Percentiles rank a stretch among this genome's conserved stretches.
Conservation (phyloP, 2,329 filamentous ascomycete species). For the Colletotrichum endophyticum region DNA sequence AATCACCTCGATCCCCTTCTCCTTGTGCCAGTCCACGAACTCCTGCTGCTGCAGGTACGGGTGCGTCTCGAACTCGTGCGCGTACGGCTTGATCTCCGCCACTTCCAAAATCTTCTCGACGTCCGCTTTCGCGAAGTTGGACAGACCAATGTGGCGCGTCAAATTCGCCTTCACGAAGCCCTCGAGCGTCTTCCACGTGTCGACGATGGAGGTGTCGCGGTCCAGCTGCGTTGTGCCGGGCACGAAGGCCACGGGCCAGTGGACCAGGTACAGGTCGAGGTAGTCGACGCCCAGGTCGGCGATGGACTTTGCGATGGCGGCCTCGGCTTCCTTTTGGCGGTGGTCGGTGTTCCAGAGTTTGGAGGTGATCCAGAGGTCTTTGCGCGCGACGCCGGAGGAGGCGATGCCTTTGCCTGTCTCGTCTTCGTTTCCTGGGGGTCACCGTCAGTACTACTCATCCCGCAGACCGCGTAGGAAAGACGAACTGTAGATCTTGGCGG, state of each 20-base stretch:
- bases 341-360: slow-evolving; percentile 68
- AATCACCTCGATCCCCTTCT: slow-evolving; percentile 37
- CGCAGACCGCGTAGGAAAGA: too few species aligned
- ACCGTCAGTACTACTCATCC: neutral
- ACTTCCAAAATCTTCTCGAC: slow-evolving; percentile 19
- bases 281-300: slow-evolving; percentile 52
- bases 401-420: slow-evolving; percentile 54
- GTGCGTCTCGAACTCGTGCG: slow-evolving; percentile 51
- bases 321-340: slow-evolving; percentile 30
- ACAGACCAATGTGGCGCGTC: slow-evolving; percentile 64
- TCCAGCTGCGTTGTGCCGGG: slow-evolving; percentile 33
- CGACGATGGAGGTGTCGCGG: slow-evolving; percentile 30
- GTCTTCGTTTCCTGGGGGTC: slow-evolving; percentile 52
- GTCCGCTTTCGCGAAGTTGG: slow-evolving; percentile 54
- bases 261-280: slow-evolving; percentile 58
- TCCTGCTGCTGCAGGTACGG: slow-evolving; percentile 55
- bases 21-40: slow-evolving; percentile 29
- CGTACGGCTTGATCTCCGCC: slow-evolving; percentile 22
- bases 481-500: slow-evolving; percentile 54
- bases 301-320: slow-evolving; percentile 51
- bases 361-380: slow-evolving; percentile 63
- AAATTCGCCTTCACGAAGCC: slow-evolving; percentile 56
- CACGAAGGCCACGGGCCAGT: slow-evolving; percentile 40
- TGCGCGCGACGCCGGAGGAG: slow-evolving; percentile 47
- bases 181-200: slow-evolving; percentile 66